Conservation (phyloP, 1,284 basidiomycete species). For the Sanghuangporus baumii region DNA sequence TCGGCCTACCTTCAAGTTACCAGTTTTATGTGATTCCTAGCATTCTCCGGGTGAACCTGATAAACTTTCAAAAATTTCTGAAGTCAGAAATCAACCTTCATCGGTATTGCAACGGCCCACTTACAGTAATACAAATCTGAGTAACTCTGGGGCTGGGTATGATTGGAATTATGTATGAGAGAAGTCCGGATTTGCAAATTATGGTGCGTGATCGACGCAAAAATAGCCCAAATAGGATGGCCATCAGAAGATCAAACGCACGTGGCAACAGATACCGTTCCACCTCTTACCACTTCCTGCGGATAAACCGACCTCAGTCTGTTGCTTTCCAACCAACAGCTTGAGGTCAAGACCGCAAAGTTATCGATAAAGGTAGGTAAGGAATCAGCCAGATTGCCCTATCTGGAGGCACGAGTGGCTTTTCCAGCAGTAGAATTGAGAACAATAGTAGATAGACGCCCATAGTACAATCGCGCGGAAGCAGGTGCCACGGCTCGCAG, state of each 20-base stretch:
- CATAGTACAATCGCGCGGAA: not conserved
- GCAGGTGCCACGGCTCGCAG: not conserved
- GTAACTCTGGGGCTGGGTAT: not conserved
- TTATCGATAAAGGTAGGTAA: not conserved
- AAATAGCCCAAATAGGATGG: not conserved
- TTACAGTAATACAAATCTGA: not conserved
- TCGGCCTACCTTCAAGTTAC: not conserved
- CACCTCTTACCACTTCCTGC: not conserved
- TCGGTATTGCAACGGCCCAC: not conserved
- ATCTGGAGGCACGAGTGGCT: not conserved
- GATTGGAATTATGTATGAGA: not conserved
- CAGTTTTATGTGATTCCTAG: not conserved
- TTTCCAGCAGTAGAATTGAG: not conserved
- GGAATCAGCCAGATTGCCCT: not conserved
- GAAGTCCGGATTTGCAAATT: not conserved
- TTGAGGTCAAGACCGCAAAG: not conserved
- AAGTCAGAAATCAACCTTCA: not conserved
- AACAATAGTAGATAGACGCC: not conserved
- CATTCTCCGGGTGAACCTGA: not conserved
- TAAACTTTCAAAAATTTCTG: not conserved
- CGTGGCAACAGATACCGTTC: not conserved
- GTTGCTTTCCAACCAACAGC: not conserved
- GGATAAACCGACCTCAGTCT: not conserved
- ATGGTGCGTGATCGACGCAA: not conserved
- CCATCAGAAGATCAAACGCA: slow-evolving; percentile 1